Evolutionary conservation across 2,329 filamentous ascomycete species (phyloP), one percentile per base, ranked within the genome.

Genomic region (Microdochium nivale): DNA sequence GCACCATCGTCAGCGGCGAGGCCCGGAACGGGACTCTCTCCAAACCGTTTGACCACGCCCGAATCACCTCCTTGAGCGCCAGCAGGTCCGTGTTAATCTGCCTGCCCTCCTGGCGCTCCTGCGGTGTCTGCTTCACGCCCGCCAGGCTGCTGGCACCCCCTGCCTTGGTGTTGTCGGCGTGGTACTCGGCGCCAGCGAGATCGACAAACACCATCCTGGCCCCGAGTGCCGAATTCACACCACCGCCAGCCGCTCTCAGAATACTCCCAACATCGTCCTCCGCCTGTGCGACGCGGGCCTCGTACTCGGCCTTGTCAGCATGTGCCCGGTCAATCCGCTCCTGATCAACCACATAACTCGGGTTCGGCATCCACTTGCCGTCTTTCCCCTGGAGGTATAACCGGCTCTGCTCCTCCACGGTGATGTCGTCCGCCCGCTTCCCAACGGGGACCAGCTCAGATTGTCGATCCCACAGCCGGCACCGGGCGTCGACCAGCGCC

Each of bases 71-170:
- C 53, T 75, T 74, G 48, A 75, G 56, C 0, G 71, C 67, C 9
- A 76, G 64, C 4, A 74, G 60, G 55, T 74, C 72, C 0, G 67
- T 65, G 32, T 75, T 76, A 52, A 75, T 74, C 56, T 75, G 70
- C 8, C 68, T 56, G 1, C 70, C 67, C 55, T 73, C 63, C 48
- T 67, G 66, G 13, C 62, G 63, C 53, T 74, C 72, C 48, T 72
- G 65, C 0, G 63, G 55, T 0, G 64, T 68, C 53, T 66, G 67
- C 47, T 63, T 67, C 16, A 21, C n/a, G n/a, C n/a, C 32, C 7
- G 33, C 16, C 27, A 30, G 11, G 48, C n/a, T 23, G 32, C 21
- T 24, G 47, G 37, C 19, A n/a, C n/a, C n/a, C 33, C 48, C 27
- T 5, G 13, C 3, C n/a, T 37, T 37, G 14, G 54, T 54, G 23